Percentiles rank a stretch among this genome's conserved stretches.
phyloP scores from a whole-genome alignment of 75 land plant genomes.

The Pinus albicaulis region DNA sequence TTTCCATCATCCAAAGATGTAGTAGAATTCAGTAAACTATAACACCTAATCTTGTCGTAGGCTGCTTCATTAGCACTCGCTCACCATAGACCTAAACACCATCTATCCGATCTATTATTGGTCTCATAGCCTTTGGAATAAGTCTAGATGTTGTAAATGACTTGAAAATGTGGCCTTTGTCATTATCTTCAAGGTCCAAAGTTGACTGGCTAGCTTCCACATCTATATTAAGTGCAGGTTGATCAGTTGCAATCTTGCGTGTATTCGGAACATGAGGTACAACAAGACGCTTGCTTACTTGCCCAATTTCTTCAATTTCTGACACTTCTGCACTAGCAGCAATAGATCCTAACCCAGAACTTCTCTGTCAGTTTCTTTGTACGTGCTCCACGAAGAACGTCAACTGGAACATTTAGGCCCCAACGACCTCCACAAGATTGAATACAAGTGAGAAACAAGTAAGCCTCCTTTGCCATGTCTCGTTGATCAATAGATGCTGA shows the following conservation, averaged over 20 bases:
- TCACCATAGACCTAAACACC: constrained; percentile 92
- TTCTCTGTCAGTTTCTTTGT: no score
- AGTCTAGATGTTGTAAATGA: constrained; percentile 75
- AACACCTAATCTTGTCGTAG: constrained; percentile 74
- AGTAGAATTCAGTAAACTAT: constrained; percentile 83
- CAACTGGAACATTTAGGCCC: no score
- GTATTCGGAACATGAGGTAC: constrained; percentile 72
- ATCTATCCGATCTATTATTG: constrained; percentile 76
- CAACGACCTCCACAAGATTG: no score
- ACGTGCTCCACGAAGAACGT: no score
- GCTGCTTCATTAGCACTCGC: constrained; percentile 88
- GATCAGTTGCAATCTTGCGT: constrained; percentile 71
- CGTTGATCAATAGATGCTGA: no score
- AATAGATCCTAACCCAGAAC: constrained; percentile 16
- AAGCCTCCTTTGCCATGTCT: no score
- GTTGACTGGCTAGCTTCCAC: constrained; percentile 34
- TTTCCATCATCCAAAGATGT: constrained; percentile 27
- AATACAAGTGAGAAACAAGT: no score
- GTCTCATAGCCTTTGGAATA: constrained; percentile 76
- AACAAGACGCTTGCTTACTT: constrained; percentile 54
- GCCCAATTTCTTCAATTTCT: constrained; percentile 66
- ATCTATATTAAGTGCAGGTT: constrained; percentile 80
- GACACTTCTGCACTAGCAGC: constrained; percentile 32
- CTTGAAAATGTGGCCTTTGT: constrained; percentile 97
- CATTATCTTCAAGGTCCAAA: constrained; percentile 79